Evolutionary conservation across 345 rosid species (phyloP).

Genomic region (Barbarea vulgaris): DNA sequence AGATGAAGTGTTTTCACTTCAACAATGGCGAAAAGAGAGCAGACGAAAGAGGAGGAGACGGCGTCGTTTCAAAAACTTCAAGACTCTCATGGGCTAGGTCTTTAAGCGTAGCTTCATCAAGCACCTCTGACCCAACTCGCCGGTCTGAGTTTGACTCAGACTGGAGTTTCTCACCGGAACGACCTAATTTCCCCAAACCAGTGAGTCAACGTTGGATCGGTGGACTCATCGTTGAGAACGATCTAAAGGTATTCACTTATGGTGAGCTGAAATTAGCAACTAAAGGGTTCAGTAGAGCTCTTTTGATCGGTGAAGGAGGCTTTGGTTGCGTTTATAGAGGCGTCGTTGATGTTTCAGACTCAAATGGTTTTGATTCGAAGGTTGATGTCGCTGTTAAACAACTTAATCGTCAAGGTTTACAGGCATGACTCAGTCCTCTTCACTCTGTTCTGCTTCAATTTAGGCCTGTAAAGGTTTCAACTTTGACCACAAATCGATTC

Average conservation of each 20-base stretch:
- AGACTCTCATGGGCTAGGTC: conserved; percentile 90
- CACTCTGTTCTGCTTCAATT: conserved; percentile 14
- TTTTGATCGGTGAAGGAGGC: conserved; percentile 92
- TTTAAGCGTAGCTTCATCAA: conserved; percentile 86
- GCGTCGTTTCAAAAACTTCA: conserved; percentile 55
- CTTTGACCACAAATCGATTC: neutral
- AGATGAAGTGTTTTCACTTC: conserved; percentile 98
- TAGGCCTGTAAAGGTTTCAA: neutral
- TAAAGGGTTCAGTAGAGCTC: conserved; percentile 70
- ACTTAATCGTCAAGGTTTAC: conserved; percentile 92
- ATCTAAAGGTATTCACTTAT: conserved; percentile 73
- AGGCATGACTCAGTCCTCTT: conserved; percentile 62
- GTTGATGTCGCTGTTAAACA: conserved; percentile 83
- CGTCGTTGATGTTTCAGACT: conserved; percentile 51
- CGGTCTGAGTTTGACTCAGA: conserved; percentile 88
- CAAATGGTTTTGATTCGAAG: conserved; percentile 47
- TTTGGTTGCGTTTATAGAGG: conserved; percentile 92
- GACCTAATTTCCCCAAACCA: conserved; percentile 53
- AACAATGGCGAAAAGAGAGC: conserved; percentile 64
- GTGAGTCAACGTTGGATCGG: conserved; percentile 56
- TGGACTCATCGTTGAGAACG: conserved; percentile 47
- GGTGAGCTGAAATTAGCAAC: conserved; percentile 83
- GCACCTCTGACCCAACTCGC: conserved; percentile 59
- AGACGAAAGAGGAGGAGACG: conserved; percentile 30
- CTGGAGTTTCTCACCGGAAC: conserved; percentile 68